Conservation (phyloP, 352 stramenopile genomes). For the Phytopythium vexans region DNA sequence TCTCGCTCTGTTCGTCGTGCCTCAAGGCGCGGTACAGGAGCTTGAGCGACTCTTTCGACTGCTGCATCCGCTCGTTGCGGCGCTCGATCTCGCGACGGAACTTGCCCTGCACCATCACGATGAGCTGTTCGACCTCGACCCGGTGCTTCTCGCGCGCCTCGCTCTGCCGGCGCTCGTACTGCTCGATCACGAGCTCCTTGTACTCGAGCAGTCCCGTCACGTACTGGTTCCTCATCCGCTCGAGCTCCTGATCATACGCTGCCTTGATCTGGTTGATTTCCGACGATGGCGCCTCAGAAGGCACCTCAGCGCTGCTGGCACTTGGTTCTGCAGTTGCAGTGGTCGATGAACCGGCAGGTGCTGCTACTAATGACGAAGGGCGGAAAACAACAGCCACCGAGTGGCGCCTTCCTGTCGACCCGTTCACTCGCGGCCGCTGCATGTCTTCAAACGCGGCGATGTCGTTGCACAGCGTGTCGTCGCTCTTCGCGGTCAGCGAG, state of each 20-base stretch:
- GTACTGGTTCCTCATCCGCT: constrained; percentile 56
- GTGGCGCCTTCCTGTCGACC: neutral
- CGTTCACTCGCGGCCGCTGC: constrained; percentile 14
- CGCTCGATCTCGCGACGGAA: constrained; percentile 57
- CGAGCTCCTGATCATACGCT: constrained; percentile 36
- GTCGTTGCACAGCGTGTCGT: constrained; percentile 29
- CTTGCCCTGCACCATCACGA: constrained; percentile 57
- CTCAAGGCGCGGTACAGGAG: constrained; percentile 53
- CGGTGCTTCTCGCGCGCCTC: constrained; percentile 57
- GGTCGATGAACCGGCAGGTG: no score
- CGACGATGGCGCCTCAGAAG: constrained; percentile 11
- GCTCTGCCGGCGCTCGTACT: constrained; percentile 56
- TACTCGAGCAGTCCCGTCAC: constrained; percentile 56
- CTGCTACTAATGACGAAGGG: no score
- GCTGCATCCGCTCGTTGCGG: constrained; percentile 40
- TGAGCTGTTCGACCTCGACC: constrained; percentile 57
- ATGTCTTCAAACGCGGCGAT: constrained; percentile 60
- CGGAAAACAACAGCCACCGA: neutral
- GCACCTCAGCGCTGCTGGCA: neutral
- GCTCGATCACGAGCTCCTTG: constrained; percentile 68
- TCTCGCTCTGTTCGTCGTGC: constrained; percentile 5
- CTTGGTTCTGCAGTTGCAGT: neutral
- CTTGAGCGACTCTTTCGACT: constrained; percentile 61
- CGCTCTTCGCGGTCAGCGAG: constrained; percentile 21
- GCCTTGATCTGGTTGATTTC: constrained; percentile 42